Evolutionary conservation across 164 flowering plant species (phyloP), one percentile per base, ranked within the genome.

Genomic region (Protea cynaroides): DNA sequence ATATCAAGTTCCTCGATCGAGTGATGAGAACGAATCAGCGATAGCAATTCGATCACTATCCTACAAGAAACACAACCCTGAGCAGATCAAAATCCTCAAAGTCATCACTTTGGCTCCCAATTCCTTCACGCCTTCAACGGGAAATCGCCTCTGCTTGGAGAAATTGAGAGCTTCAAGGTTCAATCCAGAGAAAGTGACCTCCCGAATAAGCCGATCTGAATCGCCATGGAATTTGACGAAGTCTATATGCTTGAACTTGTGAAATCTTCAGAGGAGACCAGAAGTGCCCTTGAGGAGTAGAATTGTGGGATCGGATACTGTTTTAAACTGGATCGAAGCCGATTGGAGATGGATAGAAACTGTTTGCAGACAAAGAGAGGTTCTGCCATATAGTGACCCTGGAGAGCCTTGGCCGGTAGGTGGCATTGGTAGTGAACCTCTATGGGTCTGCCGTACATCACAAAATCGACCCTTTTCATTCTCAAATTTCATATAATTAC

Each of bases 1-100:
- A 87, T 74, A 58, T 87, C 86, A 12, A 87, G 71, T 23, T 76
- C 83, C 65, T n/a, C n/a, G n/a, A n/a, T 81, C 84, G 62, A 87
- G 74, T 61, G 11, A 40, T 3, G 83, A 82, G 14, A 82, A 69
- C 1, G 70, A 72, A 19, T 63, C 37, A 7, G 80, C 75, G 1
- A 84, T 78, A 58, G n/a, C 71, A 6, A 61, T 38, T 75, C 82
- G 56, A 72, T 81, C 82, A 4, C 21, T 7, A 22, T 80, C 78
- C 6, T 25, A 43, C 46, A 87, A 63, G 37, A 17, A 8, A 0
- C 52, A 2, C 0, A 80, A 22, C 7, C 54, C 66, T 7, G 80
- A 56, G 59, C 84, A 80, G 23, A 67, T 74, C 69, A 85, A 66
- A 36, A 61, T n/a, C n/a, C n/a, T n/a, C n/a, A n/a, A n/a, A n/a